A percentile compares a stretch with the other conserved stretches of the same genome.
These are phyloP conservation scores for Cyberlindnera petersonii DNA, from an alignment of 805 yeast genomes.

Conservation along the genomic window DNA sequence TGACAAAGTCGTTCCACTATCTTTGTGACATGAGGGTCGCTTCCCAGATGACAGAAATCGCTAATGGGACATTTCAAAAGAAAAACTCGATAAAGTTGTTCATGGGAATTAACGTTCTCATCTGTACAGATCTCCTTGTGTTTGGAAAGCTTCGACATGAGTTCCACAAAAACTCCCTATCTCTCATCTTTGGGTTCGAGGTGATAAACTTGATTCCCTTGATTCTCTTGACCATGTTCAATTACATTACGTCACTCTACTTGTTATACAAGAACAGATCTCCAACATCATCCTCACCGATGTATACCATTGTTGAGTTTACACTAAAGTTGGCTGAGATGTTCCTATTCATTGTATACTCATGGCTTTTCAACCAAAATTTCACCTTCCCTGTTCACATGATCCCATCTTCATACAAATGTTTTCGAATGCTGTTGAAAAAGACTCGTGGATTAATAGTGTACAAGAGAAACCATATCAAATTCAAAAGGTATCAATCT, in stretches of 20 bases:
- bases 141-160: constrained; percentile 8
- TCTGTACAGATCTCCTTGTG: constrained; percentile 8
- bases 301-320: constrained; percentile 10
- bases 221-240: constrained; percentile 13
- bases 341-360: constrained; percentile 14
- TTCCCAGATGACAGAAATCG: constrained; percentile 4
- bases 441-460: constrained; percentile 19
- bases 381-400: constrained; percentile 14
- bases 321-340: constrained; percentile 13
- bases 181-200: constrained; percentile 21
- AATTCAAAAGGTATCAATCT: constrained; percentile 8
- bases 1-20: constrained; percentile 23
- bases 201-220: constrained; percentile 18
- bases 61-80: constrained; percentile 3
- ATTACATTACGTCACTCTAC: constrained; percentile 7
- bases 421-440: constrained; percentile 19
- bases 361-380: constrained; percentile 14
- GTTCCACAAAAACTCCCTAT: constrained; percentile 5
- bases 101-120: constrained; percentile 9
- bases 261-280: constrained; percentile 1
- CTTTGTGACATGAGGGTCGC: constrained; percentile 17
- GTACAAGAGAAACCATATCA: constrained; percentile 10
- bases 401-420: constrained; percentile 19
- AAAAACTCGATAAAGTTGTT: constrained; percentile 2
- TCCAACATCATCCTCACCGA: constrained; percentile 2